Percentiles rank a stretch among this genome's conserved stretches.
These are phyloP conservation scores for Domatiomyces globalis DNA, from an alignment of 2,329 filamentous ascomycete species.

Conservation along the genomic window DNA sequence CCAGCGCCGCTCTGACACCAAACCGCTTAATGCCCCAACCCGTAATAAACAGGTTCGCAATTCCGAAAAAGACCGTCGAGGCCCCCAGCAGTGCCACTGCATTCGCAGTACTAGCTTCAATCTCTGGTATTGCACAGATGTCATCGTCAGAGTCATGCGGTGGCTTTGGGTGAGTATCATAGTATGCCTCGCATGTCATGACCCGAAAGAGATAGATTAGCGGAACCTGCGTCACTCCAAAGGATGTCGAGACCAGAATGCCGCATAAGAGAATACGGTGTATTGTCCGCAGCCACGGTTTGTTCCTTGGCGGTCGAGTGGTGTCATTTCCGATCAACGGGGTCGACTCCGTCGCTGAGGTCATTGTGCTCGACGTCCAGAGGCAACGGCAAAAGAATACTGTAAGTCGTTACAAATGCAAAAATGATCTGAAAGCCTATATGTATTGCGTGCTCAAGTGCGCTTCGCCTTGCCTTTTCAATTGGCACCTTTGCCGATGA, in stretches of 20 bases:
- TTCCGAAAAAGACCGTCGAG: conserved; percentile 53
- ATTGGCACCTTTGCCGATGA: not conserved
- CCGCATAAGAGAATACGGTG: conserved; percentile 36
- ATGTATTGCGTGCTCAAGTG: not conserved
- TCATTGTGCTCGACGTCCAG: not conserved
- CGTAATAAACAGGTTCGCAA: conserved; percentile 52
- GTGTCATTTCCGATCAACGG: not conserved
- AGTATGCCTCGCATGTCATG: conserved; percentile 60
- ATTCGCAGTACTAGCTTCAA: conserved; percentile 49
- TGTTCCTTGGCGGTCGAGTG: not conserved
- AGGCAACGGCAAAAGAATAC: not conserved
- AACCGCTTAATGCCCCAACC: conserved; percentile 53
- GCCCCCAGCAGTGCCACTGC: conserved; percentile 53
- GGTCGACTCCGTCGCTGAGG: not conserved
- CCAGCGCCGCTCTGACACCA: conserved; percentile 48
- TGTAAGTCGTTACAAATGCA: not conserved
- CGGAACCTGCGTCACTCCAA: conserved; percentile 38
- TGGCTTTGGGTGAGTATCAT: conserved; percentile 37
- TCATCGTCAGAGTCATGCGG: conserved; percentile 26
- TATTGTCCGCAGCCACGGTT: conserved; percentile 8
- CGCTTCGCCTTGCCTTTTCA: not conserved
- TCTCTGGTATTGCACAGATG: conserved; percentile 46
- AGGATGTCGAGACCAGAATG: conserved; percentile 44
- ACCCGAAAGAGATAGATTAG: conserved; percentile 52
- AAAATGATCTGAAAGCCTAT: not conserved